Evolutionary conservation across 192 early-diverging fungal species (phyloP), one percentile per base, ranked within the genome.

Genomic region (Kappamyces sp.): DNA sequence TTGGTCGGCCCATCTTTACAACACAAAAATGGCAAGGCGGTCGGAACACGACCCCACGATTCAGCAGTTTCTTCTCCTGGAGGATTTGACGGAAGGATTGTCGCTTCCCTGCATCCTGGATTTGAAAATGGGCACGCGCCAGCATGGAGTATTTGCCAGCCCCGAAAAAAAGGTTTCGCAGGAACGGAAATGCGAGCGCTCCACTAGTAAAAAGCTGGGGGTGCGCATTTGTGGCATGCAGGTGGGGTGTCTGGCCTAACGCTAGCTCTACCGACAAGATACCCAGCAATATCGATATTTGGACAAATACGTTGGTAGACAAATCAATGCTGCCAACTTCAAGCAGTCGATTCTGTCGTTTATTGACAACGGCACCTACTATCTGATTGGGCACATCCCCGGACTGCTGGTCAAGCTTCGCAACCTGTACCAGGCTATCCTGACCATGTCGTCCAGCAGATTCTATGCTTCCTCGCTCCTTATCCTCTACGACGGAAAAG

Each of bases 221-320:
- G 90, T 96, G 51, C 81, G 94, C 0, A 90, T 99, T 51, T 98
- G 97, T 67, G 94, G 97, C 5, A 91, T 99, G 91, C 97, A 98
- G 81, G 90, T 88, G 68, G 68, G 71, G 47, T 39, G 3, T 61
- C 47, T n/a, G 5, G 41, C 44, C n/a, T 61, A 4, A 62, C 32
- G n/a, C 23, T 54, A 90, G 89, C 90, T 94, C 5, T 98, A 89
- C 71, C 91, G 93, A 54, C 68, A 71, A 6, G 77, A 79, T 13
- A 86, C 79, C 1, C 64, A 85, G 31, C 77, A 77, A 15, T 97
- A 86, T 71, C 58, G 86, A 48, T 96, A 91, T 67, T 83, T 93
- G 63, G 89, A 95, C 78, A 99, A 99, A 71, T 99, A 99, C 69
- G 89, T 89, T 61, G 97, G 97, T 9, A 80, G 97, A 3, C 84